Base-by-base conservation (phyloP, 129 eudicot genomes). In the Chrysanthemum seticuspe region DNA sequence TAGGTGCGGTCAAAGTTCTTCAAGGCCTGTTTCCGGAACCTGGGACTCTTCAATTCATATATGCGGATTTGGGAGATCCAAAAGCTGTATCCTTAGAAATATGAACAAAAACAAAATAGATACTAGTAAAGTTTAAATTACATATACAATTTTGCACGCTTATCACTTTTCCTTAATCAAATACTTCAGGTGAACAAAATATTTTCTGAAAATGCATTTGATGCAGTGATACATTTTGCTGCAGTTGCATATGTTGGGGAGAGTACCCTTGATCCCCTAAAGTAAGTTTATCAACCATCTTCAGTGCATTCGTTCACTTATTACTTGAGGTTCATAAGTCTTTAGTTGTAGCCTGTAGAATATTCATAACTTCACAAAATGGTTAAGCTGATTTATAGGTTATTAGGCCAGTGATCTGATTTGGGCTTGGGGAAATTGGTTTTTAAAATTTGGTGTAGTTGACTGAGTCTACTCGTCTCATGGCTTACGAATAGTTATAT, bases 211-310 rank as follows among this genome's bases (percentile, higher is more conserved):
- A 90, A 90, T 77, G 96, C 94, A 52, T 85, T 90, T 75, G 96
- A 90, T 72, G 96, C 96, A 1, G 96, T 90, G 71, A 90, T 90
- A 78, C 96, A 90, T 87, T 90, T 87, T 81, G 96, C 96, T 49
- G 96, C 96, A 7, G 96, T 90, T 65, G 96, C 96, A 23, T 90
- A 90, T 77, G 96, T 90, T 55, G 96, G 96, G 62, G 96, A 90
- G 78, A 90, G 96, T 76, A 90, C 96, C 34, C 79, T 85, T 47
- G 87, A 90, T 71, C 96, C 96, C 16, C 82, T 90, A 45, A 85
- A 83, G 96, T 90, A 80, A 72, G 81, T 83, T 8, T 29, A 62
- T n/a, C 5, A 53, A 53, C 15, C 58, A 53, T 11, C 8, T 53
- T 15, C 1, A 2, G 4, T 40, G 47, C 10, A 40, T 40, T 8